Percentiles rank a stretch among this genome's conserved stretches.
Evolutionary conservation across 2,329 filamentous ascomycete genomes (phyloP).

Genomic region (Fusarium siculi): DNA sequence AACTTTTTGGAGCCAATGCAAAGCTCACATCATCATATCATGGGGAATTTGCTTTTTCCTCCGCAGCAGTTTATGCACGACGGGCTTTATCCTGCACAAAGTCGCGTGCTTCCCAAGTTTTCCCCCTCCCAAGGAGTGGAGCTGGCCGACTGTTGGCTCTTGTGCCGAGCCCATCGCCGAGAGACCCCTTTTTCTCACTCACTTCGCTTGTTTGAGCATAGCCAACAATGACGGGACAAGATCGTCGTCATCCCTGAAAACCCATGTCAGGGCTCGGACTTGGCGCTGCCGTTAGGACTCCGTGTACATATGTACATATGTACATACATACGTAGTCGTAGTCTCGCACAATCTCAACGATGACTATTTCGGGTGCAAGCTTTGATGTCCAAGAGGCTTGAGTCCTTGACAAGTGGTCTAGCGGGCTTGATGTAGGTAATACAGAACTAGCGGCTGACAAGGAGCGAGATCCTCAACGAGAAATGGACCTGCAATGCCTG

Average conservation of each 20-base stretch:
- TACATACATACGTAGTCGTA: neutral
- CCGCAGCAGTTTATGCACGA: conserved; percentile 33
- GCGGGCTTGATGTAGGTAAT: conserved; percentile 16
- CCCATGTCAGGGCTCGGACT: conserved; percentile 15
- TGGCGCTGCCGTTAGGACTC: conserved; percentile 21
- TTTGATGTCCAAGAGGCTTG: conserved; percentile 26
- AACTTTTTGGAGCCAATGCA: neutral
- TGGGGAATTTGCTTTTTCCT: conserved; percentile 29
- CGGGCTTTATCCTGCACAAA: conserved; percentile 35
- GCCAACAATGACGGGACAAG: conserved; percentile 29
- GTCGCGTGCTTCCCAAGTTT: conserved; percentile 36
- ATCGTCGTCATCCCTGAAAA: conserved; percentile 32
- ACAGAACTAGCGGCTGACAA: conserved; percentile 21
- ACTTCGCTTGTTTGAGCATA: conserved; percentile 33
- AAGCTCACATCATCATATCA: conserved; percentile 34
- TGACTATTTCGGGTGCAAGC: conserved; percentile 25
- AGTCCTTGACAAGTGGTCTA: conserved; percentile 13
- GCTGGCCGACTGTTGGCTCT: conserved; percentile 23
- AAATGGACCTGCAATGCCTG: conserved; percentile 10
- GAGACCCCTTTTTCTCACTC: conserved; percentile 36
- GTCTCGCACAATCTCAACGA: conserved; percentile 6
- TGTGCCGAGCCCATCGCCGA: conserved; percentile 38
- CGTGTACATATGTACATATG: neutral
- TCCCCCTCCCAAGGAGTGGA: conserved; percentile 18
- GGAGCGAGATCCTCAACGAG: conserved; percentile 19